Evolutionary conservation across 2,329 filamentous ascomycete genomes (phyloP).

Genomic region (Sclerotinia sclerotiorum): DNA sequence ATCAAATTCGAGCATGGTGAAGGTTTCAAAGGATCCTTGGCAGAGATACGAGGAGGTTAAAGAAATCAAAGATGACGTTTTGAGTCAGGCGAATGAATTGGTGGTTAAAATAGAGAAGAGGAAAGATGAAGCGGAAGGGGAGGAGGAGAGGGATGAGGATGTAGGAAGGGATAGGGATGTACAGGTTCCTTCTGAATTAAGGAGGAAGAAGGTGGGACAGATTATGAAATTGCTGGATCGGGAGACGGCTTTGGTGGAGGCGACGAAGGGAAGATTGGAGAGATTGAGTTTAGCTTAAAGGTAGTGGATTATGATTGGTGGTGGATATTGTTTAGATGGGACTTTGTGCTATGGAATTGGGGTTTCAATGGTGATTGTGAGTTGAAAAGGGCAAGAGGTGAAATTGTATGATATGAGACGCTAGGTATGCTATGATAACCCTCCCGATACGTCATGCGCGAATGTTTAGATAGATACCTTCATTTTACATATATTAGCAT

Average conservation of each 20-base stretch:
- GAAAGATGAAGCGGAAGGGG: neutral
- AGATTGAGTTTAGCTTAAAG: conserved; percentile 45
- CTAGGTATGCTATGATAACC: neutral
- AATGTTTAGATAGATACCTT: conserved; percentile 10
- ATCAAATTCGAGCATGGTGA: conserved; percentile 1
- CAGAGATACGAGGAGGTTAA: conserved; percentile 56
- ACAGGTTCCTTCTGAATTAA: conserved; percentile 58
- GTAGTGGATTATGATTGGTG: neutral
- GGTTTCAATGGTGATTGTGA: too few species aligned
- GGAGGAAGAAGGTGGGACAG: conserved; percentile 62
- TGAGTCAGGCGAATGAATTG: conserved; percentile 35
- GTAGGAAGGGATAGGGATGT: conserved; percentile 28
- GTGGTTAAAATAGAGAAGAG: neutral
- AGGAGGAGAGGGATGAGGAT: conserved; percentile 27
- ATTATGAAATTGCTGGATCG: conserved; percentile 63
- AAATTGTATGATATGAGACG: conserved; percentile 10
- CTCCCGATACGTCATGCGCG: neutral
- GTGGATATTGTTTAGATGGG: neutral
- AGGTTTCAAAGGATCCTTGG: conserved; percentile 48
- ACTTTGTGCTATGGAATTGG: neutral
- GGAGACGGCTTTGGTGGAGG: conserved; percentile 67
- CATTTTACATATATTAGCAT: neutral
- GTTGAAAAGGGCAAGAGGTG: neutral
- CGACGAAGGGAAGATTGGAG: conserved; percentile 61
- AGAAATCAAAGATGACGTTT: conserved; percentile 44